These are phyloP conservation scores for Chrysochromulina parva DNA, from an alignment of 78 protist genomes.

Conservation along the genomic window DNA sequence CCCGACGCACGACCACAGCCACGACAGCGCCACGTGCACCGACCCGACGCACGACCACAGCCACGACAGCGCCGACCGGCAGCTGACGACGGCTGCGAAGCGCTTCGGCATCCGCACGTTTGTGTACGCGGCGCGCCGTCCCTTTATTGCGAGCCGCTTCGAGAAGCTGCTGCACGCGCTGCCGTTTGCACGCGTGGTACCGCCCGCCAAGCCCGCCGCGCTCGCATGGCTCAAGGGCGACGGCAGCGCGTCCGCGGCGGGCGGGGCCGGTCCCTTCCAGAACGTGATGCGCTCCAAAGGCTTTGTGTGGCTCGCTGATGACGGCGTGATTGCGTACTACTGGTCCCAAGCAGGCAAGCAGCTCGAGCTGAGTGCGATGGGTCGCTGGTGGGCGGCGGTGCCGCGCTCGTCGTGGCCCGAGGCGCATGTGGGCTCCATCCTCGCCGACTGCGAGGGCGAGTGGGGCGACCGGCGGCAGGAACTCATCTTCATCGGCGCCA, in stretches of 20 bases:
- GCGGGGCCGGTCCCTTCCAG: not conserved
- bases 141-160: not conserved
- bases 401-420: not conserved
- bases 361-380: not conserved
- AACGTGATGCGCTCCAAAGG: not conserved
- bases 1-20: not conserved
- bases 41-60: not conserved
- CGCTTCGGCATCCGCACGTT: slow-evolving; percentile 24
- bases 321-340: not conserved
- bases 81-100: not conserved
- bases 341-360: slow-evolving; percentile 2
- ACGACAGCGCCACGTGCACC: not conserved
- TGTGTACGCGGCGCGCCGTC: not conserved
- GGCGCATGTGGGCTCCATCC: not conserved
- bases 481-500: slow-evolving; percentile 9
- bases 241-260: no score
- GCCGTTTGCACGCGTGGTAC: not conserved
- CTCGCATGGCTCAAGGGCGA: not conserved
- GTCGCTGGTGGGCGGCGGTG: slow-evolving; percentile 3
- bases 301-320: not conserved
- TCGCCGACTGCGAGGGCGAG: not conserved
- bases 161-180: not conserved
- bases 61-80: not conserved
- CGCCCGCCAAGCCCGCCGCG: not conserved
- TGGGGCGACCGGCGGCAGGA: slow-evolving; percentile 6